These are phyloP conservation scores for Neocallimastix lanati DNA, from an alignment of 192 early-diverging fungal genomes.

Conservation along the genomic window DNA sequence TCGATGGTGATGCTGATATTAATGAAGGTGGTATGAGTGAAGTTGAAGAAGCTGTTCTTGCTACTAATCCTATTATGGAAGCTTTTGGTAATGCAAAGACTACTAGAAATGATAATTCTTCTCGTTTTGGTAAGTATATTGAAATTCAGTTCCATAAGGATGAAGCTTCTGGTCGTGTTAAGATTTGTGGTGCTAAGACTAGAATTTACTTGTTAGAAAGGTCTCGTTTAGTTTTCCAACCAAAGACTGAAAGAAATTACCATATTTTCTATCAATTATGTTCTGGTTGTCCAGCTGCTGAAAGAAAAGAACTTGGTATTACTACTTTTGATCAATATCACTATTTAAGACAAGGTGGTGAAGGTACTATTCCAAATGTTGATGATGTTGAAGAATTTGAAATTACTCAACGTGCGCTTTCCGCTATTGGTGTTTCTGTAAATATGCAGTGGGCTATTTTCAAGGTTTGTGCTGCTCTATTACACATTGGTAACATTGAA, in stretches of 20 bases:
- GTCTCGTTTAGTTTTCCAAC: slow-evolving; percentile 88
- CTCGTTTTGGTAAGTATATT: slow-evolving; percentile 96
- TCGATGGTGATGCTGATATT: slow-evolving; percentile 17
- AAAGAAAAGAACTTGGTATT: slow-evolving; percentile 63
- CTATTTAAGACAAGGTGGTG: slow-evolving; percentile 71
- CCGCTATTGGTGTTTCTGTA: slow-evolving; percentile 66
- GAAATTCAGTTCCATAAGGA: slow-evolving; percentile 81
- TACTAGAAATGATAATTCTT: slow-evolving; percentile 95
- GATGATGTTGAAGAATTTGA: slow-evolving; percentile 88
- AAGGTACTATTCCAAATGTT: slow-evolving; percentile 59
- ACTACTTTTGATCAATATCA: slow-evolving; percentile 57
- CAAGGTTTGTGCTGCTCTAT: slow-evolving; percentile 68
- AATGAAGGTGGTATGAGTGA: slow-evolving; percentile 41
- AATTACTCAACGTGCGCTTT: slow-evolving; percentile 66
- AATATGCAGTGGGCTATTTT: slow-evolving; percentile 75
- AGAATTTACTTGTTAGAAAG: slow-evolving; percentile 92
- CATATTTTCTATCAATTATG: slow-evolving; percentile 99
- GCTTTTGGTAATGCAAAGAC: slow-evolving; percentile 99
- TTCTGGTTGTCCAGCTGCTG: slow-evolving; percentile 66
- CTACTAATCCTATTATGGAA: slow-evolving; percentile 72
- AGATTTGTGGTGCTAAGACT: slow-evolving; percentile 85
- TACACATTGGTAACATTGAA: slow-evolving; percentile 91
- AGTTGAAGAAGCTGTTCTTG: slow-evolving; percentile 64
- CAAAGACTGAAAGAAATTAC: slow-evolving; percentile 71
- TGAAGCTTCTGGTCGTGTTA: slow-evolving; percentile 13